A percentile compares a stretch with the other conserved stretches of the same genome.
These are phyloP conservation scores for Daldinia sp. DNA, from an alignment of 2,329 filamentous ascomycete genomes.

Conservation along the genomic window DNA sequence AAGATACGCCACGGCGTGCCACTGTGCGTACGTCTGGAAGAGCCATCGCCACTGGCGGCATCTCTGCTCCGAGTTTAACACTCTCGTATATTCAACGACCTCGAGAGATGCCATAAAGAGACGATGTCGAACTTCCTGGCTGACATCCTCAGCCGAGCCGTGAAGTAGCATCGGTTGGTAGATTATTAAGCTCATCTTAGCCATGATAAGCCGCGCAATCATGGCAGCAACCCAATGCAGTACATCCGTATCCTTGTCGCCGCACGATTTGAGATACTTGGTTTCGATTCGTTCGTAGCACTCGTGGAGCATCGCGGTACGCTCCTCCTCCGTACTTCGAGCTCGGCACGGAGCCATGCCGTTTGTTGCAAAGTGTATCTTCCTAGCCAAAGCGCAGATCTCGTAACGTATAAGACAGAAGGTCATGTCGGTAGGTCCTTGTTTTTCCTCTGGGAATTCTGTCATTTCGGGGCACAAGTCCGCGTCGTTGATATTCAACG, in stretches of 20 bases:
- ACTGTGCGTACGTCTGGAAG: slow-evolving; percentile 70
- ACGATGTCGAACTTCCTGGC: slow-evolving; percentile 56
- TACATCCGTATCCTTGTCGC: slow-evolving; percentile 58
- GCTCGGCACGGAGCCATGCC: slow-evolving; percentile 51
- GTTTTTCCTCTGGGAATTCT: slow-evolving; percentile 59
- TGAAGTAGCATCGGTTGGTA: slow-evolving; percentile 65
- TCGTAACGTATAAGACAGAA: slow-evolving; percentile 60
- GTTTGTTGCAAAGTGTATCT: slow-evolving; percentile 55
- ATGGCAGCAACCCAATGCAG: slow-evolving; percentile 65
- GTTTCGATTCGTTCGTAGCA: slow-evolving; percentile 64
- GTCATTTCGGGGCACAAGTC: slow-evolving; percentile 63
- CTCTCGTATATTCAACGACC: slow-evolving; percentile 67
- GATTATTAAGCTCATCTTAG: slow-evolving; percentile 67
- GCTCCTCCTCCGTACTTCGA: slow-evolving; percentile 56
- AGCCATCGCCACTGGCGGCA: slow-evolving; percentile 68
- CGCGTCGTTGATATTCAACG: slow-evolving; percentile 68
- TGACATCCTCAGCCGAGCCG: slow-evolving; percentile 53
- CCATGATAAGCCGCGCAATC: slow-evolving; percentile 62
- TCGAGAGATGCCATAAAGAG: slow-evolving; percentile 65
- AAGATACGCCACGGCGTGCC: slow-evolving; percentile 69
- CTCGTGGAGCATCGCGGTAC: slow-evolving; percentile 59
- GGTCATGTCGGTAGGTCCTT: slow-evolving; percentile 66
- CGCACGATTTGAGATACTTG: slow-evolving; percentile 64
- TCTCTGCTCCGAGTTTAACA: slow-evolving; percentile 63
- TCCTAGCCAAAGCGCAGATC: slow-evolving; percentile 57